Evolutionary conservation across 495 filamentous ascomycete genomes (phyloP).

Genomic region (Oidiodendron maius): DNA sequence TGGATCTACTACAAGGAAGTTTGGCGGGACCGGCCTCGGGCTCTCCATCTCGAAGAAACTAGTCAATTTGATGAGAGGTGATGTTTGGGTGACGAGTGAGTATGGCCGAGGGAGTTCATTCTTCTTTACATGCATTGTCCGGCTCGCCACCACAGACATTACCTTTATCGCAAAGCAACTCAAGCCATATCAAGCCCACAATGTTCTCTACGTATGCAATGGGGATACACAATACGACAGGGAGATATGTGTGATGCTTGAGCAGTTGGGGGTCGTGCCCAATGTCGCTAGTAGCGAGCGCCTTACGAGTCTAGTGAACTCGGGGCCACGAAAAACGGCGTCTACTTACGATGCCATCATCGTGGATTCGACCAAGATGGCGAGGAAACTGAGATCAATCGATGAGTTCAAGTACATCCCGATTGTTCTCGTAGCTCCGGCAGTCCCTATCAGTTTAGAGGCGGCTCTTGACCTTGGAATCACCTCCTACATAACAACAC

Average conservation of each 20-base stretch:
- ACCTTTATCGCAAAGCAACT: conserved; percentile 77
- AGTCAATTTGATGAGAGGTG: conserved; percentile 95
- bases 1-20: conserved; percentile 93
- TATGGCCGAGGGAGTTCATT: conserved; percentile 93
- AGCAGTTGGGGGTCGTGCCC: conserved; percentile 71
- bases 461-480: conserved; percentile 94
- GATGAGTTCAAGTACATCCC: conserved; percentile 98
- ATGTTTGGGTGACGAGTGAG: conserved; percentile 92
- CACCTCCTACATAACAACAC: conserved; percentile 97
- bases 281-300: conserved; percentile 71
- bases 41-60: conserved; percentile 94
- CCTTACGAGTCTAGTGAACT: conserved; percentile 28
- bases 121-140: conserved; percentile 93
- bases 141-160: conserved; percentile 77
- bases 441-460: conserved; percentile 92
- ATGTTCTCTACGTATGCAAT: conserved; percentile 94
- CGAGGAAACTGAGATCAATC: conserved; percentile 72
- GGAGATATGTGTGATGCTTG: conserved; percentile 75
- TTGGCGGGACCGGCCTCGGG: conserved; percentile 93
- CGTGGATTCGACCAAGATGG: conserved; percentile 92
- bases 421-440: conserved; percentile 85
- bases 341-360: conserved; percentile 87
- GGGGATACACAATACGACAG: conserved; percentile 74
- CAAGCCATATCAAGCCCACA: conserved; percentile 82
- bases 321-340: conserved; percentile 47